Conservation (phyloP, 257 asterid species). For the Fraxinus cuspidata region DNA sequence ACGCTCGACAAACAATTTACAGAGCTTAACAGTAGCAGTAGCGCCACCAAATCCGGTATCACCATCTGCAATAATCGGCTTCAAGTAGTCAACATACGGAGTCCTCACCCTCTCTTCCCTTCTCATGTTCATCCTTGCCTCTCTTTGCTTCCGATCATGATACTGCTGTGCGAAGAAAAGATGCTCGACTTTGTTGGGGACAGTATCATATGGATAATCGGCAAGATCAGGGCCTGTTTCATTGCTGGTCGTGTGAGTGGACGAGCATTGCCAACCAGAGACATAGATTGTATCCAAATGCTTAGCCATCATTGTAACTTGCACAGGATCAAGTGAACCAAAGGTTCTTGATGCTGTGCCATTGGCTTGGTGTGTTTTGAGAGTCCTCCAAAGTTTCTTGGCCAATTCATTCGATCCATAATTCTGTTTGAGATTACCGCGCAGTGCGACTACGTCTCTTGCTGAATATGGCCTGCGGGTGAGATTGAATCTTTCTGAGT, state of each 20-base stretch:
- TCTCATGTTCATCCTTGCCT: conserved; percentile 81
- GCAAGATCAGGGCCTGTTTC: conserved; percentile 99
- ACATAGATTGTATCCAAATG: conserved; percentile 86
- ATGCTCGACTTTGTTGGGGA: conserved; percentile 96
- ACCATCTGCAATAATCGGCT: conserved; percentile 94
- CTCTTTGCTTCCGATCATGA: conserved; percentile 90
- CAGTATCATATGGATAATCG: conserved; percentile 95
- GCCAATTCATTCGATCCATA: conserved; percentile 87
- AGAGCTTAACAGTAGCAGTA: conserved; percentile 91
- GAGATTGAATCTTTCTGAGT: conserved; percentile 79
- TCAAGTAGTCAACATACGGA: conserved; percentile 74
- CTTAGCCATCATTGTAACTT: conserved; percentile 98
- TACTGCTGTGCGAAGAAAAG: conserved; percentile 91
- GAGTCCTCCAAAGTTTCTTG: conserved; percentile 93
- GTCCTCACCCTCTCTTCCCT: conserved; percentile 77
- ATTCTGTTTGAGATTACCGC: conserved; percentile 72
- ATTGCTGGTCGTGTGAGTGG: conserved; percentile 89
- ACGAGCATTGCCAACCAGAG: conserved; percentile 99
- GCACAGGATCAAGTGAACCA: conserved; percentile 96
- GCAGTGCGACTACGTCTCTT: conserved; percentile 83
- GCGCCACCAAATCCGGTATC: conserved; percentile 99
- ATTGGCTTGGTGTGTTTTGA: conserved; percentile 79
- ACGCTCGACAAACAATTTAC: conserved; percentile 93
- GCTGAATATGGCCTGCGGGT: conserved; percentile 93
- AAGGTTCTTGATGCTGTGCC: conserved; percentile 93